phyloP scores from a whole-genome alignment of 176 grass and related monocot genomes.

The Themeda triandra region DNA sequence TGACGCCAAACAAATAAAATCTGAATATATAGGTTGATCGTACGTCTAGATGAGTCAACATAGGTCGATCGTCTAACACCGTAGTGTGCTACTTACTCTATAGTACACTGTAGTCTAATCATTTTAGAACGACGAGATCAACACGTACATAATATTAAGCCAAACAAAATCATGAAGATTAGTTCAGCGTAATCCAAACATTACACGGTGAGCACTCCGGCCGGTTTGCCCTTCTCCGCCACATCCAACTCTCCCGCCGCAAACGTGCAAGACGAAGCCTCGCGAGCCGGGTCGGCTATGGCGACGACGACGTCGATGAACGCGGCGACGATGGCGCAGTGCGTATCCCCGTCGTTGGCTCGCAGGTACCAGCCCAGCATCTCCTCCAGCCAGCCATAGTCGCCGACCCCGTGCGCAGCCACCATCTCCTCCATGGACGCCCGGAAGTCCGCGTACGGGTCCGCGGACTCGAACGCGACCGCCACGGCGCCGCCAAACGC shows the following conservation, averaged over 20 bases:
- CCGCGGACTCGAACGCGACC: constrained; percentile 63
- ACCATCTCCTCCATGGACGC: constrained; percentile 86
- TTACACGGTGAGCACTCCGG: background rate
- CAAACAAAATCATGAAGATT: background rate
- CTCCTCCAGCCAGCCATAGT: constrained; percentile 69
- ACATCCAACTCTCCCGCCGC: constrained; percentile 8
- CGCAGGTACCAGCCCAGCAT: constrained; percentile 80
- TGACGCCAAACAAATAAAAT: no score
- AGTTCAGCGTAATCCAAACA: background rate
- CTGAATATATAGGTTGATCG: no score
- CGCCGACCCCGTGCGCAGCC: constrained; percentile 47
- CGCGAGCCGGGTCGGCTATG: constrained; percentile 35
- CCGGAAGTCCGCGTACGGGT: constrained; percentile 79
- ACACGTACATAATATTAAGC: background rate
- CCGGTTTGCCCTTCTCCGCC: background rate
- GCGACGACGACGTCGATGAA: constrained; percentile 77
- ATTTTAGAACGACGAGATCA: background rate
- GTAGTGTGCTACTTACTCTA: no score
- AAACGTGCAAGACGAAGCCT: constrained; percentile 21
- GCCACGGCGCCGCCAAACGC: constrained; percentile 49
- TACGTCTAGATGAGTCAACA: no score
- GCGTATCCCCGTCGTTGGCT: constrained; percentile 51
- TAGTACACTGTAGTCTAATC: no score
- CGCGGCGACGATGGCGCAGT: constrained; percentile 55
- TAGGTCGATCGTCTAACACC: no score